These are phyloP conservation scores for Cylindrotheca closterium DNA, from an alignment of 108 stramenopile species.

Conservation along the genomic window DNA sequence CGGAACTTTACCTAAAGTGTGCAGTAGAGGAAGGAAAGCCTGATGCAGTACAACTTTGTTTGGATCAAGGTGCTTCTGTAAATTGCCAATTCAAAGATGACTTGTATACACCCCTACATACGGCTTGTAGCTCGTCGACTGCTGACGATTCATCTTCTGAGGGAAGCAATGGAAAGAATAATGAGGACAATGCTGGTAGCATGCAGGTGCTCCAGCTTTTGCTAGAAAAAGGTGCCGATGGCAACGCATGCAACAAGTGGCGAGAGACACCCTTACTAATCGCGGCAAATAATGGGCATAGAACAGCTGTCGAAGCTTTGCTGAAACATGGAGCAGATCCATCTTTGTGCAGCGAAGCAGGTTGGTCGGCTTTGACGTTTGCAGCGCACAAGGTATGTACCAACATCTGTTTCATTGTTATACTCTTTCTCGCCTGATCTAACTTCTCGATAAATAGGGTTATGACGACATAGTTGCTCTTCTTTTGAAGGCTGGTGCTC, in stretches of 20 bases:
- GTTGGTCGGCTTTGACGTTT: slow-evolving; percentile 89
- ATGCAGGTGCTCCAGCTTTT: slow-evolving; percentile 79
- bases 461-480: slow-evolving; percentile 84
- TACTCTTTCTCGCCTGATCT: neutral
- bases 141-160: slow-evolving; percentile 31
- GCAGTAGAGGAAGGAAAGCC: slow-evolving; percentile 91
- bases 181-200: slow-evolving; percentile 39
- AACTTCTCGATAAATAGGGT: slow-evolving; percentile 37
- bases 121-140: slow-evolving; percentile 73
- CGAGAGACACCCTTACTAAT: slow-evolving; percentile 85
- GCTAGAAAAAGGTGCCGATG: slow-evolving; percentile 79
- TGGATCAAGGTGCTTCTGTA: slow-evolving; percentile 78
- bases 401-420: neutral
- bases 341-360: slow-evolving; percentile 80
- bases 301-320: slow-evolving; percentile 77
- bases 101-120: slow-evolving; percentile 88
- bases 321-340: slow-evolving; percentile 81
- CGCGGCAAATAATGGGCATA: slow-evolving; percentile 89
- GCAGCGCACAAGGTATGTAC: slow-evolving; percentile 86
- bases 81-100: slow-evolving; percentile 94
- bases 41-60: slow-evolving; percentile 73
- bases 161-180: slow-evolving; percentile 18
- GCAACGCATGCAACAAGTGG: slow-evolving; percentile 92
- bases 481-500: slow-evolving; percentile 68
- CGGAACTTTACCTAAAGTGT: slow-evolving; percentile 87